Base-by-base conservation (phyloP, 1,284 basidiomycete species). In the Taiwanofungus camphoratus region DNA sequence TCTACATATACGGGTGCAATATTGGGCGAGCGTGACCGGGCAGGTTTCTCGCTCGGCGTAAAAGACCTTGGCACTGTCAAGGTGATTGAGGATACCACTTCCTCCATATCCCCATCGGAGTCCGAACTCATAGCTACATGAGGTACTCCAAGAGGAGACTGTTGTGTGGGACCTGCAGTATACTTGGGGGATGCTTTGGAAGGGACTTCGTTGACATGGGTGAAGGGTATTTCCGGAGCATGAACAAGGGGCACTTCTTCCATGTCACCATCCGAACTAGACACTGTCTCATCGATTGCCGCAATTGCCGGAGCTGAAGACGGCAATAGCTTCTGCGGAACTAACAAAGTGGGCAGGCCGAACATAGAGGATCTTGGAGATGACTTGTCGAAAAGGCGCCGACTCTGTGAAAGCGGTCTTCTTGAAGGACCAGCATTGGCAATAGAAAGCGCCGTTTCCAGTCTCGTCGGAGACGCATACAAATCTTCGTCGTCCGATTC, bases 381-480 rank as follows among this genome's bases (percentile, higher is more conserved):
- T 2, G 31, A 35, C 5, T 24, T 8, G 31, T 8, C 19, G 13
- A 38, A 26, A 9, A 33, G 16, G 18, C 15, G 31, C 15, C n/a
- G 34, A 8, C 34, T 46, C 33, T 9, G 8, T 16, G 39, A 36
- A 4, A 31, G 27, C 9, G 48, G 49, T 15, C 52, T 53, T 27
- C 53, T 68, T 20, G 61, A 59, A 18, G 69, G 67, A 8, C 68
- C 68, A 9, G 79, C 69, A 42, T 76, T 77, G 5, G 74, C 84
- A 33, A 86, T 77, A 8, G 80, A 71, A 22, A 87, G 60, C 1
- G 74, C 78, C 1, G 80, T 83, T 51, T 78, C 77, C 18, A 87
- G 62, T 18, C 79, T 69, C 24, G 69, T 77, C 0, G 72, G 73
- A 6, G 75, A 74, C 16, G 71, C 66, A 16, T 69, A 66, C 21